Base-by-base conservation (phyloP, 2,329 filamentous ascomycete genomes). In the Grosmannia serpens region DNA sequence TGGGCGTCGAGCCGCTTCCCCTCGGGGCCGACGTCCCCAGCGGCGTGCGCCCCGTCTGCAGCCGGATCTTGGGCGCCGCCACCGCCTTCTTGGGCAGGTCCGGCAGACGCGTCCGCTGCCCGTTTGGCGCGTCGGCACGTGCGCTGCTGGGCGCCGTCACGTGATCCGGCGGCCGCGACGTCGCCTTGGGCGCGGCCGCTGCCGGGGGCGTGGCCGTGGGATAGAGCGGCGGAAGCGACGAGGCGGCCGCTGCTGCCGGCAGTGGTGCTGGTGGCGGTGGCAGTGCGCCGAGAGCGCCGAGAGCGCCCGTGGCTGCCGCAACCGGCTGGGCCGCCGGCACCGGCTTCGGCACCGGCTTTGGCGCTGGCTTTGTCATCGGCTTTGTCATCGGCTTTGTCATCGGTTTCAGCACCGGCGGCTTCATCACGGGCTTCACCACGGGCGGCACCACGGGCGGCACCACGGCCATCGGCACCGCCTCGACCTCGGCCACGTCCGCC, bases 61-160 rank as follows among this genome's bases (percentile, higher is more conserved):
- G 58, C 59, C 62, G 63, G 55, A 65, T 65, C 53, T 62, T 65
- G 27, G 60, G 59, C 51, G 47, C 44, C 6, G 47, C 26, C 6
- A 41, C 26, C n/a, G 58, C 38, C 53, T 59, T 57, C 52, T 53
- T 63, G 22, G 63, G 49, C 24, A 58, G 55, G 2, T 54, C 52
- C 17, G 61, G 63, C 15, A 61, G 58, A 4, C 57, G 58, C 1
- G 59, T 60, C 41, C 41, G 17, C 41, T 22, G 41, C 2, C 41
- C 35, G 35, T 17, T 38, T 13, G 35, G 15, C 13, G n/a, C n/a
- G n/a, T 38, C 35, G 35, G 35, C 35, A 17, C 35, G 35, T 15
- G 41, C 41, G 41, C 41, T 44, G 41, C 9, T 20, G 20, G 38
- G 6, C 13, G 38, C 38, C 7, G 35, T 6, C 31, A 7, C 11